phyloP scores from a whole-genome alignment of 495 filamentous ascomycete species.

The Parathielavia hyrcaniae region DNA sequence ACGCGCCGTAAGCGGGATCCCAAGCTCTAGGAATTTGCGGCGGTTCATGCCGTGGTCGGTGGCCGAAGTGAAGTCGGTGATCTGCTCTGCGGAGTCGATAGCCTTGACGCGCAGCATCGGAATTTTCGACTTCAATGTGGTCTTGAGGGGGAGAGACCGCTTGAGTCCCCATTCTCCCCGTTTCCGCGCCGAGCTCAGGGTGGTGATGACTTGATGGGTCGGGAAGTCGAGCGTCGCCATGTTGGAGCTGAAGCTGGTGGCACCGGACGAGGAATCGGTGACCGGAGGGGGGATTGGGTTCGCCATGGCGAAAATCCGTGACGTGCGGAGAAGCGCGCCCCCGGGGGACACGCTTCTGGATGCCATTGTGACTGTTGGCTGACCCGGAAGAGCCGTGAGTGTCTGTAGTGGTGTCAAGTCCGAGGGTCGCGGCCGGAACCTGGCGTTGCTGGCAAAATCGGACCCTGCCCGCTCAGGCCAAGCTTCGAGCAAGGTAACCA shows the following conservation, averaged over 20 bases:
- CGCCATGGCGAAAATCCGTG: conserved; percentile 55
- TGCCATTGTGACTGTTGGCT: conserved; percentile 22
- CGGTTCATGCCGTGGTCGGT: conserved; percentile 75
- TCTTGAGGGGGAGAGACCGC: conserved; percentile 66
- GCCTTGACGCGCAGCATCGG: conserved; percentile 64
- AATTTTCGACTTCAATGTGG: conserved; percentile 62
- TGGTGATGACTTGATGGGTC: conserved; percentile 78
- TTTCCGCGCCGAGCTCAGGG: conserved; percentile 62
- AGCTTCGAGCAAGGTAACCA: not conserved
- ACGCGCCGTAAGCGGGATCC: conserved; percentile 47
- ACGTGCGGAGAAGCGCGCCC: conserved; percentile 53
- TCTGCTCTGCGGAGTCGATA: conserved; percentile 82
- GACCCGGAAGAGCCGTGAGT: conserved; percentile 14
- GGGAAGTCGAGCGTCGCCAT: conserved; percentile 72
- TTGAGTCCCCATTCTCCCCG: conserved; percentile 95
- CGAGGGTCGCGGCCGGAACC: conserved; percentile 1
- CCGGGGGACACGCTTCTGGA: conserved; percentile 49
- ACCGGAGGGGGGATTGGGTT: conserved; percentile 43
- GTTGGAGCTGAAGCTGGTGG: conserved; percentile 45
- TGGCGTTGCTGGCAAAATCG: conserved; percentile 20
- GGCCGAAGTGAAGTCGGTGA: conserved; percentile 84
- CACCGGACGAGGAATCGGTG: conserved; percentile 30
- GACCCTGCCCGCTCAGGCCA: conserved; percentile 10
- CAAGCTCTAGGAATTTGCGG: conserved; percentile 75
- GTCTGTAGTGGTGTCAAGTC: conserved; percentile 2